These are phyloP conservation scores for Xylaria sp. DNA, from an alignment of 2,329 filamentous ascomycete species.

Conservation along the genomic window DNA sequence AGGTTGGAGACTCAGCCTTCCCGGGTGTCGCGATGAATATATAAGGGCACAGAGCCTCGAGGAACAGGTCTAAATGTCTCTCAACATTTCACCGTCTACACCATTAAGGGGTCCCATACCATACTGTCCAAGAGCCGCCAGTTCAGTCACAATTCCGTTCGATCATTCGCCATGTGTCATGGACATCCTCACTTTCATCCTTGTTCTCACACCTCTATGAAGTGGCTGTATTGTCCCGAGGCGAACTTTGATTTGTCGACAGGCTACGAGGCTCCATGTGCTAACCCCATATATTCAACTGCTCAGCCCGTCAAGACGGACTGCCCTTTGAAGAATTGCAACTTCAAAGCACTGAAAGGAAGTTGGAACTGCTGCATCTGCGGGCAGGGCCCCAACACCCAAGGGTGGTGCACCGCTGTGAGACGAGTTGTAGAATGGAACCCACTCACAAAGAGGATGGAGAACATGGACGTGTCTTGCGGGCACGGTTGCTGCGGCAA, in stretches of 20 bases:
- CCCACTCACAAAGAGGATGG: slow-evolving; percentile 36
- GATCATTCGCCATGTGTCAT: slow-evolving; percentile 54
- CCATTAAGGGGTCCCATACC: not conserved
- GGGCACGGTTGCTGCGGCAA: slow-evolving; percentile 60
- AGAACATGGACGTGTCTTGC: slow-evolving; percentile 50
- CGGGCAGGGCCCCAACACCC: slow-evolving; percentile 55
- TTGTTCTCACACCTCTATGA: slow-evolving; percentile 60
- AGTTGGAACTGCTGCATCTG: slow-evolving; percentile 62
- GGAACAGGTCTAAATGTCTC: not conserved
- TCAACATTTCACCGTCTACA: not conserved
- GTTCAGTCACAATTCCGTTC: not conserved
- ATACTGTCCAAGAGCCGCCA: not conserved
- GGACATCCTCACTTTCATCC: slow-evolving; percentile 59
- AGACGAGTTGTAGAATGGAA: slow-evolving; percentile 36
- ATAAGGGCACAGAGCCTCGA: slow-evolving; percentile 14
- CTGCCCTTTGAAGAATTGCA: slow-evolving; percentile 58
- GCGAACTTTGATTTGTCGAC: slow-evolving; percentile 56
- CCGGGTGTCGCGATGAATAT: not conserved
- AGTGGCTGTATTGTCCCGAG: slow-evolving; percentile 60
- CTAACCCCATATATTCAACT: slow-evolving; percentile 53
- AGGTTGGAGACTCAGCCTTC: not conserved
- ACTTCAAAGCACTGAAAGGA: slow-evolving; percentile 55
- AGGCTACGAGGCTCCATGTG: slow-evolving; percentile 56
- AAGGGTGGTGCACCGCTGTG: slow-evolving; percentile 58
- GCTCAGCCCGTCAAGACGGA: slow-evolving; percentile 50